phyloP scores from a whole-genome alignment of 2,329 filamentous ascomycete species.

The Pseudogymnoascus sp. region DNA sequence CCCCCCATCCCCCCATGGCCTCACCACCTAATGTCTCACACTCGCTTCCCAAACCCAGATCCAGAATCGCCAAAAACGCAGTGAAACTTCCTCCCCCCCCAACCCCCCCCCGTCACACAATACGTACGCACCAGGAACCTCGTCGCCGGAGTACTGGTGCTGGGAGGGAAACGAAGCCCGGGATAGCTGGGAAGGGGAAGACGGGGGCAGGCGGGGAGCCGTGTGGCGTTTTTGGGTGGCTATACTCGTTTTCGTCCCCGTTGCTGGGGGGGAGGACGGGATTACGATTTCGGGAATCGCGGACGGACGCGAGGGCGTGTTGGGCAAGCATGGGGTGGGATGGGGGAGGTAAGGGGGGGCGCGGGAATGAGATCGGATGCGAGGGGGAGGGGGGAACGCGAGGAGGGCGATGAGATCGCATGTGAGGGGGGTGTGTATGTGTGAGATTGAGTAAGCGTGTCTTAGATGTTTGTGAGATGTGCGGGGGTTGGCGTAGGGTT shows the following conservation, averaged over 20 bases:
- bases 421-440: too few relatives aligned
- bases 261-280: background rate
- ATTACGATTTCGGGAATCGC: background rate
- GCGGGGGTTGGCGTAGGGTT: too few relatives aligned
- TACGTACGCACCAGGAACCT: too few relatives aligned
- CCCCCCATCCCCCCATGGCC: background rate
- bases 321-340: background rate
- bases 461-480: background rate
- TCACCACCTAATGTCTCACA: background rate
- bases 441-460: background rate
- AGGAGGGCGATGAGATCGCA: too few relatives aligned
- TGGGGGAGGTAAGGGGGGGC: background rate
- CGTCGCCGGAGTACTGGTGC: too few relatives aligned
- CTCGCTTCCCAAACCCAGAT: background rate
- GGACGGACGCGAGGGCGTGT: background rate
- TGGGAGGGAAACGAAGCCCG: background rate
- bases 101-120: too few relatives aligned
- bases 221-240: background rate
- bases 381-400: too few relatives aligned
- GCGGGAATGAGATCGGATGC: background rate
- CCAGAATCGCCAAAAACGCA: background rate
- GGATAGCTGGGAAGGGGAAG: background rate
- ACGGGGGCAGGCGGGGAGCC: background rate
- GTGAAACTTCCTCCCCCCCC: too few relatives aligned
- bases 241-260: background rate